These are phyloP conservation scores for Atractiella rhizophila DNA, from an alignment of 768 basidiomycete genomes.

Conservation along the genomic window DNA sequence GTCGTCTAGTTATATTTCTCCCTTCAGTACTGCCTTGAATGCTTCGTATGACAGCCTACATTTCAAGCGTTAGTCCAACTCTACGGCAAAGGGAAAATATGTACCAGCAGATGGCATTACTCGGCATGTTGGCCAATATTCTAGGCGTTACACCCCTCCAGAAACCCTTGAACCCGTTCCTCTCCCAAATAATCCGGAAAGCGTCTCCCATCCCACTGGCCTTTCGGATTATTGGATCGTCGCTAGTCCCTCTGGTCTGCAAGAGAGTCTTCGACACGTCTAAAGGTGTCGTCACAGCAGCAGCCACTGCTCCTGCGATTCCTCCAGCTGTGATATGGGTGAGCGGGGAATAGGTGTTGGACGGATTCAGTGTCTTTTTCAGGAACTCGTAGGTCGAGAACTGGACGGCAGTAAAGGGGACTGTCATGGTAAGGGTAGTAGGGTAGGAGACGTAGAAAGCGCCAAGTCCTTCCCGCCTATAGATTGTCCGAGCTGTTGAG, in stretches of 20 bases:
- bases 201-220: conserved; percentile 69
- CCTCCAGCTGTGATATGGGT: conserved; percentile 84
- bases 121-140: conserved; percentile 83
- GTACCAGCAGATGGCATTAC: conserved; percentile 89
- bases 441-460: conserved; percentile 99
- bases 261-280: conserved; percentile 95
- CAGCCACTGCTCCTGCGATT: conserved; percentile 74
- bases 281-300: conserved; percentile 80
- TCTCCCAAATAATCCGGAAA: conserved; percentile 56
- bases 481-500: conserved; percentile 63
- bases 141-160: conserved; percentile 66
- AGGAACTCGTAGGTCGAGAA: conserved; percentile 88
- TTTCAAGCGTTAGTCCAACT: no score
- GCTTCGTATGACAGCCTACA: no score
- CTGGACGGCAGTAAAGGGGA: conserved; percentile 95
- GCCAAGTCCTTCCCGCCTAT: conserved; percentile 51
- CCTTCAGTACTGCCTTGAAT: no score
- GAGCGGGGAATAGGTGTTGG: conserved; percentile 63
- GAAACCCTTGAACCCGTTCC: conserved; percentile 69
- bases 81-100: no score
- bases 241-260: conserved; percentile 79
- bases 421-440: conserved; percentile 82
- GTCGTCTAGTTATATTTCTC: no score
- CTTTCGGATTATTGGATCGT: conserved; percentile 56
- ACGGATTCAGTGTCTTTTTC: conserved; percentile 63